A percentile compares a stretch with the other conserved stretches of the same genome.
phyloP scores from a whole-genome alignment of 345 rosid species.

The Erucastrum elatum region DNA sequence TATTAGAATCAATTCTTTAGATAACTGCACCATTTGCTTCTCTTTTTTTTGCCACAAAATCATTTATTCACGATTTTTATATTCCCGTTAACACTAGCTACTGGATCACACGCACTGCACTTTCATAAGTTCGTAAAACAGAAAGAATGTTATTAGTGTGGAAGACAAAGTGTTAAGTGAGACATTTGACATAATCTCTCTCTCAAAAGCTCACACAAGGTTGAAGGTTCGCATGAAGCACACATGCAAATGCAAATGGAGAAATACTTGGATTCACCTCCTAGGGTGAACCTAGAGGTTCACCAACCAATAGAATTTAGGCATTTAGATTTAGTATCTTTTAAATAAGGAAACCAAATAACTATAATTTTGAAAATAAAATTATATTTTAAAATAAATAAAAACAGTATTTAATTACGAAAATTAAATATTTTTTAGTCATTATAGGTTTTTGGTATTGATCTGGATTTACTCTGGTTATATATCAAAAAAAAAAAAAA shows the following conservation, averaged over 20 bases:
- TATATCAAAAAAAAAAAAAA: too few species aligned
- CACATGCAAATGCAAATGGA: not conserved
- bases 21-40: constrained; percentile 26
- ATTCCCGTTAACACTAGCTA: not conserved
- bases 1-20: constrained; percentile 18
- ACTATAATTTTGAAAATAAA: too few species aligned
- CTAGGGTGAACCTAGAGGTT: too few species aligned
- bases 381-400: too few species aligned
- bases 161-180: not conserved
- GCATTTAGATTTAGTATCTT: too few species aligned
- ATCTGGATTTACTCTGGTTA: too few species aligned
- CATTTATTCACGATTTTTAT: not conserved
- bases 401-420: too few species aligned
- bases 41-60: not conserved
- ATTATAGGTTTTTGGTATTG: too few species aligned
- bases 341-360: too few species aligned
- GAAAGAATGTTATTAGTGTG: not conserved
- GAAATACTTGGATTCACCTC: too few species aligned
- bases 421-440: too few species aligned
- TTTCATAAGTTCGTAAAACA: not conserved
- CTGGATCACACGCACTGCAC: not conserved
- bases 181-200: not conserved
- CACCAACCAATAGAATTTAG: too few species aligned
- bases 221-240: not conserved
- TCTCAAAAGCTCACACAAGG: not conserved